phyloP scores from a whole-genome alignment of 495 filamentous ascomycete genomes.

The Parathielavia hyrcaniae region DNA sequence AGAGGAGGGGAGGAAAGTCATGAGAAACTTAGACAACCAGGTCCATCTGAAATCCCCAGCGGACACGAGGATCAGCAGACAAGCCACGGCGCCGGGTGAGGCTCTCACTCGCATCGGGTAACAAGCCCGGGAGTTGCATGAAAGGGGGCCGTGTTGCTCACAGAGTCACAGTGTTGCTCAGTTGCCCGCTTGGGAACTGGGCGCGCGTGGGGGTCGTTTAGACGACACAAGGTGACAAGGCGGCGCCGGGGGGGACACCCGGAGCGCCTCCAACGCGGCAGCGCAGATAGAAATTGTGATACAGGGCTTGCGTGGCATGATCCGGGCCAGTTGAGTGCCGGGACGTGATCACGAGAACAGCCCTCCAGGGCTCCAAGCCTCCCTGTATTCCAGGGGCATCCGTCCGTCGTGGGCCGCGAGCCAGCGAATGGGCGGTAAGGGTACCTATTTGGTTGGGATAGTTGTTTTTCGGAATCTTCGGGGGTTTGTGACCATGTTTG shows the following conservation, averaged over 20 bases:
- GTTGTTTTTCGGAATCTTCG: not conserved
- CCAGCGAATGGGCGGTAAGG: not conserved
- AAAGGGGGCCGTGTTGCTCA: constrained; percentile 5
- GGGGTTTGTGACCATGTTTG: not conserved
- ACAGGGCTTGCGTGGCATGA: constrained; percentile 14
- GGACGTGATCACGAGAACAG: constrained; percentile 5
- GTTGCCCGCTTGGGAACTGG: constrained; percentile 6
- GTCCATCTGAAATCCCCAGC: not conserved
- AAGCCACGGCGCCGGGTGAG: not conserved
- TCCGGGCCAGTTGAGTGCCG: constrained; percentile 6
- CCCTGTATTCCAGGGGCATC: not conserved
- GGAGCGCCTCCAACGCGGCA: not conserved
- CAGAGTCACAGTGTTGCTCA: too few relatives aligned
- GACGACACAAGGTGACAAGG: constrained; percentile 6
- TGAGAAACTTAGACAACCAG: not conserved
- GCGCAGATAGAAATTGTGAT: constrained; percentile 3
- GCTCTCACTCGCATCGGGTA: constrained; percentile 1
- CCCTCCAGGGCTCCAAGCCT: not conserved
- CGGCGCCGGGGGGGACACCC: constrained; percentile 3
- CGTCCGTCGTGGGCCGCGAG: not conserved
- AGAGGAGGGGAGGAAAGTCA: not conserved
- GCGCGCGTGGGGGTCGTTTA: constrained; percentile 12
- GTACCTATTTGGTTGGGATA: not conserved
- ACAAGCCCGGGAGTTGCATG: not conserved
- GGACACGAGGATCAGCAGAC: constrained; percentile 1